Conservation (phyloP, 768 basidiomycete species). For the Trametes villosa region DNA sequence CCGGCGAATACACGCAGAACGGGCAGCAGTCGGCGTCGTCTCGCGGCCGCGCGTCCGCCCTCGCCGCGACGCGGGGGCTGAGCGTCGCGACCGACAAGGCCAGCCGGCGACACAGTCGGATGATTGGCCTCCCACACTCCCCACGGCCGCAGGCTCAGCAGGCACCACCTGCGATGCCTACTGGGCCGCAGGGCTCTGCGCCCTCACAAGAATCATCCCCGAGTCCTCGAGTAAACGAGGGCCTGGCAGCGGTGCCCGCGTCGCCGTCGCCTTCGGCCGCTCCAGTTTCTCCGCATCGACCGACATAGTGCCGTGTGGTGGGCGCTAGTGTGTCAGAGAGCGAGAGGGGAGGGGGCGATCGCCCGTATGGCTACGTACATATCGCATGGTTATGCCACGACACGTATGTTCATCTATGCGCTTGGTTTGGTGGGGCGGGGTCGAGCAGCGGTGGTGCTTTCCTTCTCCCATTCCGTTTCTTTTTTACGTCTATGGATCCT, state of each 20-base stretch:
- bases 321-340: background rate
- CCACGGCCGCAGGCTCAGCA: slow-evolving; percentile 30
- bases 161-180: slow-evolving; percentile 2
- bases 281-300: slow-evolving; percentile 24
- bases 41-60: slow-evolving; percentile 50
- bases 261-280: slow-evolving; percentile 30
- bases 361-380: slow-evolving; percentile 9
- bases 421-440: slow-evolving; percentile 7
- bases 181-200: background rate
- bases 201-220: background rate
- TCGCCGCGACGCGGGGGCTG: slow-evolving; percentile 72
- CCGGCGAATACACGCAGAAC: slow-evolving; percentile 34
- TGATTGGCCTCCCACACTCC: slow-evolving; percentile 64
- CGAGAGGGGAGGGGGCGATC: slow-evolving; percentile 8
- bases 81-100: slow-evolving; percentile 64
- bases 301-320: slow-evolving; percentile 20
- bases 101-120: slow-evolving; percentile 61
- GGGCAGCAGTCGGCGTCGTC: slow-evolving; percentile 32
- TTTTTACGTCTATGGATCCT: background rate
- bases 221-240: slow-evolving; percentile 8
- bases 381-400: slow-evolving; percentile 1
- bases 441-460: background rate
- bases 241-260: slow-evolving; percentile 34
- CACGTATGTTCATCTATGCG: slow-evolving; percentile 14
- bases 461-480: background rate